These are phyloP conservation scores for Rhizomucor miehei DNA, from an alignment of 371 early-diverging fungal genomes.

Conservation along the genomic window DNA sequence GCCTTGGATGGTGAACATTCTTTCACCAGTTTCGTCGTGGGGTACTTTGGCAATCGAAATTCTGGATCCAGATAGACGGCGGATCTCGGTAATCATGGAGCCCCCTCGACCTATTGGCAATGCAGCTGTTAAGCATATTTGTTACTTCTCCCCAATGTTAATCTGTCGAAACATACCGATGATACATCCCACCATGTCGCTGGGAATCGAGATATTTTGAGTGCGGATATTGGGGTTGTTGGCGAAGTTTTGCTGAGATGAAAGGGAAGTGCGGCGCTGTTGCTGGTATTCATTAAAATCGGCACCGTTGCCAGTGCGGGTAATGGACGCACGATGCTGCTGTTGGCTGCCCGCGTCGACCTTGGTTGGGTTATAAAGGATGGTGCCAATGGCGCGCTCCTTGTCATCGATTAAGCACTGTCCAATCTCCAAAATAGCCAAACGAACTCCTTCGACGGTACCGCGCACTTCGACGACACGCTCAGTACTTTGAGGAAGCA, in stretches of 20 bases:
- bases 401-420: conserved; percentile 48
- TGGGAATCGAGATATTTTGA: conserved; percentile 82
- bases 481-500: conserved; percentile 85
- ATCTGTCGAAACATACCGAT: conserved; percentile 46
- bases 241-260: conserved; percentile 18
- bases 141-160: neutral
- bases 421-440: conserved; percentile 72
- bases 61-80: conserved; percentile 79
- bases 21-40: conserved; percentile 73
- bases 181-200: conserved; percentile 89
- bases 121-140: neutral
- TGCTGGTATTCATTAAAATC: conserved; percentile 20
- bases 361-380: conserved; percentile 48
- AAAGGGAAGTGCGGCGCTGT: conserved; percentile 17
- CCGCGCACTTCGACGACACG: conserved; percentile 84
- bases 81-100: conserved; percentile 87
- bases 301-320: conserved; percentile 30
- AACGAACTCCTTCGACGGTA: conserved; percentile 65
- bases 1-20: conserved; percentile 90
- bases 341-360: conserved; percentile 12
- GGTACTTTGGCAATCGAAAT: conserved; percentile 83
- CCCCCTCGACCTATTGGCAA: conserved; percentile 66
- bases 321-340: conserved; percentile 20
- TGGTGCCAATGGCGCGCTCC: conserved; percentile 48
- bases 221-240: conserved; percentile 49